Evolutionary conservation across 306 rosid genomes (phyloP).

Genomic region (Datisca glomerata): DNA sequence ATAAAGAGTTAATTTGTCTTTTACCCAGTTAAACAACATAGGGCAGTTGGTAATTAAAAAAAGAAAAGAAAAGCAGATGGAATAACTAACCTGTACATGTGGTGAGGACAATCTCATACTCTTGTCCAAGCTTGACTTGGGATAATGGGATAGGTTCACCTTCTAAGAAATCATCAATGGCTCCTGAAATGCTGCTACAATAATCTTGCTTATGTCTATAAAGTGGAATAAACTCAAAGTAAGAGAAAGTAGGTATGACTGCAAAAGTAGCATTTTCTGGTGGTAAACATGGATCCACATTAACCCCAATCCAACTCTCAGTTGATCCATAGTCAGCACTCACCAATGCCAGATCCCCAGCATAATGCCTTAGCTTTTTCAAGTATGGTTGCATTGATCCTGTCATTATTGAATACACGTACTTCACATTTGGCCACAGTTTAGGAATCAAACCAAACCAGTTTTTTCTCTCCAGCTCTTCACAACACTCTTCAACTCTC

Average conservation of each 20-base stretch:
- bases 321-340: constrained; percentile 94
- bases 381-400: constrained; percentile 82
- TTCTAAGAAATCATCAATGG: constrained; percentile 46
- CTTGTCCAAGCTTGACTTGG: constrained; percentile 57
- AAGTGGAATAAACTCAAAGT: constrained; percentile 88
- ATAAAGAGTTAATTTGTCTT: too few species aligned
- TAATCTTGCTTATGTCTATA: constrained; percentile 22
- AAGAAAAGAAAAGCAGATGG: background rate
- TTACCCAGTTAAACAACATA: too few species aligned
- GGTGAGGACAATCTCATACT: constrained; percentile 81
- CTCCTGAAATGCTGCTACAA: background rate
- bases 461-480: constrained; percentile 26
- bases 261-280: constrained; percentile 76
- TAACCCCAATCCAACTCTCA: constrained; percentile 95
- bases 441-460: constrained; percentile 65
- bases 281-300: constrained; percentile 58
- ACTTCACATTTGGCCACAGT: constrained; percentile 84
- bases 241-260: constrained; percentile 74
- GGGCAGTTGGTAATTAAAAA: too few species aligned
- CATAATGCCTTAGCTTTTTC: constrained; percentile 65
- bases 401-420: constrained; percentile 77
- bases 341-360: constrained; percentile 53
- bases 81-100: constrained; percentile 64
- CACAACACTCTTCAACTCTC: constrained; percentile 29
- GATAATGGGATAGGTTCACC: constrained; percentile 67